Evolutionary conservation across 2,329 filamentous ascomycete species (phyloP), one percentile per base, ranked within the genome.

Genomic region (Fusarium aywerte): DNA sequence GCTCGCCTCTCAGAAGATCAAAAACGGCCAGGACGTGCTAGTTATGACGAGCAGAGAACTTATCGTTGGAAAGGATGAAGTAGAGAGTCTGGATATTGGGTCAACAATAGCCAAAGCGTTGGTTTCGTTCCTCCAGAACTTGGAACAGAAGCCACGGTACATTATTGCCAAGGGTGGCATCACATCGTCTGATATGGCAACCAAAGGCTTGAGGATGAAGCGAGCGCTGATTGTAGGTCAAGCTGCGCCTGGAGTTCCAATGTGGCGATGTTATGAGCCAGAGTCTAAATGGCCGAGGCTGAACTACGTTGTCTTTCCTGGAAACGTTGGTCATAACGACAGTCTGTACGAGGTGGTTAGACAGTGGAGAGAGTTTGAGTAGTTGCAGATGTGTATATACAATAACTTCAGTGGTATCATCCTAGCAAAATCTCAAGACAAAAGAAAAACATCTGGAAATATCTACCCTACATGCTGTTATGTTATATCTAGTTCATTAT

Each of bases 101-200:
- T 79, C 81, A 1, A 79, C 77, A 0, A 81, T 89, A 11, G 85
- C 85, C 0, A 76, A 77, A 9, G 80, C 82, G 0, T 74, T 88
- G 20, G 86, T 88, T 0, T 75, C 75, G 2, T 82, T 89, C 39
- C 66, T 88, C 1, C 76, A 78, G 10, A 71, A 74, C 1, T 75
- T 88, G 10, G 75, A 82, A 13, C 78, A 81, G 9, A 78, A 81
- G 31, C 85, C 85, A 3, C 75, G 84, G 43, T 89, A 87, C 67
- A 76, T 88, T 4, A 85, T 89, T 70, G 85, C 85, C 0, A 88
- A 85, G 74, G 85, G 86, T 0, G 86, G 86, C 11, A 88, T 89
- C 40, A 88, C 87, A 0, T 85, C 82, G 0, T 87, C 84, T 0
- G 85, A 88, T 49, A 83, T 84, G 68, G 86, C 86, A 0, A 87